phyloP scores from a whole-genome alignment of 176 grass and related monocot species.

The Oryza punctata region DNA sequence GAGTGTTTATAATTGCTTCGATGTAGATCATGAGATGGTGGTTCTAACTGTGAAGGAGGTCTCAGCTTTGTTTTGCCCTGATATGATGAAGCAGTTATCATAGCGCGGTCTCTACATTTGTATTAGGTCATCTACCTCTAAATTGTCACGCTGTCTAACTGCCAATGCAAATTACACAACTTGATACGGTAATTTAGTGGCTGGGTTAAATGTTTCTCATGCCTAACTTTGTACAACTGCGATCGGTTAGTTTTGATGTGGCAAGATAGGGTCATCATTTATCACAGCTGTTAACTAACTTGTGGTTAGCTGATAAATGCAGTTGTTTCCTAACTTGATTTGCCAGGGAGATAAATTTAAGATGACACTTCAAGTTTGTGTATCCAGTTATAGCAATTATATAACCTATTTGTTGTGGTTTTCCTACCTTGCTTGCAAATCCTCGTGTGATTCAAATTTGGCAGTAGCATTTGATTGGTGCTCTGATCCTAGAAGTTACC shows the following conservation, averaged over 20 bases:
- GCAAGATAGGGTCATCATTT: not conserved
- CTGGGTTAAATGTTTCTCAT: not conserved
- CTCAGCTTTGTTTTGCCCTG: not conserved
- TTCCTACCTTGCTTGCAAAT: not conserved
- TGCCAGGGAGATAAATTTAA: not conserved
- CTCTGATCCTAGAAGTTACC: not conserved
- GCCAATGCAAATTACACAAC: not conserved
- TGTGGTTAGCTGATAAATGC: not conserved
- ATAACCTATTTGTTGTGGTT: too few relatives aligned
- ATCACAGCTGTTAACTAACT: not conserved
- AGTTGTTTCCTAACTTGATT: not conserved
- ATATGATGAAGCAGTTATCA: slow-evolving; percentile 1
- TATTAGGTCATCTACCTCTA: not conserved
- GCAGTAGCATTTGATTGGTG: not conserved
- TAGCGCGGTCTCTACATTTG: not conserved
- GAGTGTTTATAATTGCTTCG: slow-evolving; percentile 30
- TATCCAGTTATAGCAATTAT: not conserved
- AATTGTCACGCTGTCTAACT: not conserved
- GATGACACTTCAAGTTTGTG: not conserved
- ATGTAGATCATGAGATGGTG: slow-evolving; percentile 5
- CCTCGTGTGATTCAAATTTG: not conserved
- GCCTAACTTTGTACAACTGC: not conserved
- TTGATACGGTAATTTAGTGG: not conserved
- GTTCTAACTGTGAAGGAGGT: not conserved
- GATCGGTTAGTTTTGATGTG: not conserved